phyloP scores from a whole-genome alignment of 176 grass and related monocot genomes.

The Oryza glumipatula region DNA sequence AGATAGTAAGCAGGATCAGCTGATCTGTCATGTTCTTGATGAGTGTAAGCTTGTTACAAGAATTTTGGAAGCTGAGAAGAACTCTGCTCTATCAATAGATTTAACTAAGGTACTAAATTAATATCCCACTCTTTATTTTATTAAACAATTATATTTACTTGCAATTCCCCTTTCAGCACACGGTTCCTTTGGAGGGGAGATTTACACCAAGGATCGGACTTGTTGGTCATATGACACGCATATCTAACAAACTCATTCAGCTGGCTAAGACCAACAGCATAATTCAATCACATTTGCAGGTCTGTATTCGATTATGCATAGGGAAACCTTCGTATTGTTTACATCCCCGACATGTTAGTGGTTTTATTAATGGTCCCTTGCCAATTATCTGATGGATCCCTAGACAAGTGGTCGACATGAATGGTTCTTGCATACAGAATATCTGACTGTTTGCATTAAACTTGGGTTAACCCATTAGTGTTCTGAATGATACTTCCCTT shows the following conservation, averaged over 20 bases:
- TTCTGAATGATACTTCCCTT: constrained; percentile 1
- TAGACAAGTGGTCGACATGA: neutral
- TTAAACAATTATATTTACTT: constrained; percentile 20
- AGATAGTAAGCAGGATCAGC: constrained; percentile 68
- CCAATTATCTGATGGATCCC: neutral
- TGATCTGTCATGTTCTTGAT: constrained; percentile 75
- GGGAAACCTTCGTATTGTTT: constrained; percentile 10
- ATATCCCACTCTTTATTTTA: neutral
- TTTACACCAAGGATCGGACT: constrained; percentile 74
- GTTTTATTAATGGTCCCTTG: constrained; percentile 4
- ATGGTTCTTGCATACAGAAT: constrained; percentile 13
- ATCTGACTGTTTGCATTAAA: constrained; percentile 13
- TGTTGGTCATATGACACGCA: constrained; percentile 82
- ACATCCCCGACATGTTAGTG: constrained; percentile 1
- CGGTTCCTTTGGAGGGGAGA: constrained; percentile 58
- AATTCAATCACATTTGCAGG: constrained; percentile 88
- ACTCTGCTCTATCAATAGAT: constrained; percentile 57
- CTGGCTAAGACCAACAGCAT: constrained; percentile 56
- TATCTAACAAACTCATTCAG: constrained; percentile 91
- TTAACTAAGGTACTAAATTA: constrained; percentile 61
- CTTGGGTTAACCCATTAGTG: constrained; percentile 4
- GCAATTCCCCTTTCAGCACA: constrained; percentile 63
- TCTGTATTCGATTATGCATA: constrained; percentile 41
- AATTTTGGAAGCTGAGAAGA: constrained; percentile 91
- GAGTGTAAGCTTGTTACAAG: constrained; percentile 74